These are phyloP conservation scores for Diospyros kaki DNA, from an alignment of 148 eudicot genomes.

Conservation along the genomic window DNA sequence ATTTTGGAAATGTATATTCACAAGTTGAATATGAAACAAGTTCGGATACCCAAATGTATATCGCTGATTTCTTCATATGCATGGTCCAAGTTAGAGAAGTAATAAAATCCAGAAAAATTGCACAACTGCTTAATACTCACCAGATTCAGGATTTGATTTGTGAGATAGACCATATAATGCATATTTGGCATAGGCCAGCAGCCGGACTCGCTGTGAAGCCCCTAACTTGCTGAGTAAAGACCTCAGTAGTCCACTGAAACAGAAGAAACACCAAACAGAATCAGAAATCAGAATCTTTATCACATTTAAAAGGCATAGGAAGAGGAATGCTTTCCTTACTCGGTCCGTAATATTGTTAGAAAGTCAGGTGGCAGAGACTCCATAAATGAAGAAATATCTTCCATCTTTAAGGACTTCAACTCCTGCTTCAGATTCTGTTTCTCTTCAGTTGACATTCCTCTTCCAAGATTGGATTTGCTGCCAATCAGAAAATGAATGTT, in stretches of 20 bases:
- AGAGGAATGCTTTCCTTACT: constrained; percentile 42
- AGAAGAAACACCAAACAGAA: constrained; percentile 4
- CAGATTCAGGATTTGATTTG: constrained; percentile 36
- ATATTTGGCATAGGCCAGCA: constrained; percentile 66
- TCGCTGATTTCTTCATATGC: too few species aligned
- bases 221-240: constrained; percentile 68
- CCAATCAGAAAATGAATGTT: background rate
- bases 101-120: background rate
- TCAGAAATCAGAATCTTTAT: background rate
- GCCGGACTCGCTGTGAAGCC: constrained; percentile 52
- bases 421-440: constrained; percentile 59
- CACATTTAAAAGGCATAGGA: background rate
- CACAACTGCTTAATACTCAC: constrained; percentile 24
- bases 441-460: constrained; percentile 73
- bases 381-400: constrained; percentile 81
- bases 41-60: too few species aligned
- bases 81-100: background rate
- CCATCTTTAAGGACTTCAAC: constrained; percentile 56
- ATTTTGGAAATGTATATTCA: too few species aligned
- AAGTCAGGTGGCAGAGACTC: constrained; percentile 82
- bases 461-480: constrained; percentile 74
- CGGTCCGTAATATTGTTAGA: constrained; percentile 60
- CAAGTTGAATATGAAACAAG: too few species aligned
- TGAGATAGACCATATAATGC: constrained; percentile 62
- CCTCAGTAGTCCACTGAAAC: constrained; percentile 69